Evolutionary conservation across 2,329 filamentous ascomycete genomes (phyloP), one percentile per base, ranked within the genome.

Genomic region (Huntiella decipiens): DNA sequence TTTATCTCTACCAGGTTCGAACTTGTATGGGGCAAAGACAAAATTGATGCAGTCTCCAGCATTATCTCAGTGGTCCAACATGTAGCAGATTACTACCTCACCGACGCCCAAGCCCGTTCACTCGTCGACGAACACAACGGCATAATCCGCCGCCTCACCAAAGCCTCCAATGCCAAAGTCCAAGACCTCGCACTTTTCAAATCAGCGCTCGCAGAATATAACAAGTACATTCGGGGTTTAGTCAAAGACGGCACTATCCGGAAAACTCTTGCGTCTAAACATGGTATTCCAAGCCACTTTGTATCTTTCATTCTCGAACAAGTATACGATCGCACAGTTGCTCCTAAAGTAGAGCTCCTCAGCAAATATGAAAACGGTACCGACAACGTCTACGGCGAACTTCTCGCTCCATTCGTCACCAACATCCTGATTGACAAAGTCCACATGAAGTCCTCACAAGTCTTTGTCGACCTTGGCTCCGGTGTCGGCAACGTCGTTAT

Each of bases 401-500:
- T 98, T 19, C 69, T 91, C 28, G 81, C 86, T 15, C 77, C 79
- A 1, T 92, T 98, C 57, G 74, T 91, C 52, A 82, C 80, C 51
- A 75, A 79, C 48, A 84, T 96, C 50, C 77, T 98, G 54, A 73
- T 78, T 12, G 68, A 77, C 53, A 74, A 84, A 58, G 81, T 82
- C 3, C 69, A 74, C 38, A 75, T 96, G 59, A 86, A 75, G 50
- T 88, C 83, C 0, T 73, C 79, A 43, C 82, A 92, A 54, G 76
- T 92, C 34, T 96, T 98, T 58, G 79, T 98, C 50, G 91, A 98
- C 57, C 71, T 98, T 11, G 91, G 91, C 42, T 96, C 88, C 2
- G 91, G 91, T 28, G 91, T 96, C 12, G 91, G 88, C 41, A 98
- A 96, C 57, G 88, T 96, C 2, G 86, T 91, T 19, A 66, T 98